phyloP scores from a whole-genome alignment of 2,329 filamentous ascomycete genomes.

The Fusarium abutilonis region DNA sequence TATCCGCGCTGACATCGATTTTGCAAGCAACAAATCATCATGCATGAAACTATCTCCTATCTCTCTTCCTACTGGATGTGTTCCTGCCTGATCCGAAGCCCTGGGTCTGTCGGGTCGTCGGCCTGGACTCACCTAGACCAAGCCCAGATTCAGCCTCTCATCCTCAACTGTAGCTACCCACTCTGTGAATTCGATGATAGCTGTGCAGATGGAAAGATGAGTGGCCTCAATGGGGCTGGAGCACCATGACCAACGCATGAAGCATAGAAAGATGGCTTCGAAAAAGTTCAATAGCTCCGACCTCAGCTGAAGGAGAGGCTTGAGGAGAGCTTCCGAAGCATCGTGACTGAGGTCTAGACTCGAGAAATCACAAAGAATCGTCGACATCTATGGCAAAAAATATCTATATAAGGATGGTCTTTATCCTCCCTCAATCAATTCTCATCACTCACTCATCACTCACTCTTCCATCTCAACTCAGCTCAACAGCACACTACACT shows the following conservation, averaged over 20 bases:
- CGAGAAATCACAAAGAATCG: fast-evolving
- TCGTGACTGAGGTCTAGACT: neutral
- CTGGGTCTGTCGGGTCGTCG: neutral
- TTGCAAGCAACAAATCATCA: neutral
- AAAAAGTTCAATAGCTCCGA: slow-evolving; percentile 30
- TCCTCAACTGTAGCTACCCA: neutral
- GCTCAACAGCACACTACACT: slow-evolving; percentile 17
- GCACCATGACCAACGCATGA: neutral
- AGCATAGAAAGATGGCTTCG: neutral
- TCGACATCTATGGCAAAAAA: fast-evolving
- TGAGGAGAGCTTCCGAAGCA: neutral
- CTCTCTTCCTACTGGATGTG: neutral
- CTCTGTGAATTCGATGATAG: neutral
- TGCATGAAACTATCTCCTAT: neutral
- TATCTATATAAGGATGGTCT: slow-evolving; percentile 17
- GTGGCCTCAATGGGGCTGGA: neutral
- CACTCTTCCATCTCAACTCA: slow-evolving; percentile 8
- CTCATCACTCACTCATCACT: slow-evolving; percentile 21
- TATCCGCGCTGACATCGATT: neutral
- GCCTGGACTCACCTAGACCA: neutral
- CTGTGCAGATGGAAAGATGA: neutral
- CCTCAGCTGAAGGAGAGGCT: neutral
- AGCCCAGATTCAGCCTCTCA: slow-evolving; percentile 8
- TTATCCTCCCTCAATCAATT: neutral
- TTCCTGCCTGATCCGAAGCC: neutral